Conservation (phyloP, 305 asterid species). For the Rubia balearica region DNA sequence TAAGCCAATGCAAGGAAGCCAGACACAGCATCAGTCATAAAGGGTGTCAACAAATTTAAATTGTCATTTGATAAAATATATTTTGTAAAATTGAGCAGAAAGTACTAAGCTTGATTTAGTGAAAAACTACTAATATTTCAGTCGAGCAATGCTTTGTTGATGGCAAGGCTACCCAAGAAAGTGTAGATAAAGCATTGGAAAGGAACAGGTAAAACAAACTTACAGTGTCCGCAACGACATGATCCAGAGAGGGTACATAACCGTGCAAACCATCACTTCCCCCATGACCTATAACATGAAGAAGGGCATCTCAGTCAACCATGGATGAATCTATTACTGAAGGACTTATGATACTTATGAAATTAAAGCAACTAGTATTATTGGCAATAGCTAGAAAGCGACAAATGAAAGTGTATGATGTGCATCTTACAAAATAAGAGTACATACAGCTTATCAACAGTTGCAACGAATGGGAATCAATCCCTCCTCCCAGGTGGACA, state of each 20-base stretch:
- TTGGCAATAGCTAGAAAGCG: background rate
- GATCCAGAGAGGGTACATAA: conserved; percentile 93
- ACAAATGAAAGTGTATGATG: background rate
- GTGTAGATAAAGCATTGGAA: background rate
- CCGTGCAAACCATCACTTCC: conserved; percentile 99
- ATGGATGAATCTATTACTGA: background rate
- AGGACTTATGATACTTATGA: background rate
- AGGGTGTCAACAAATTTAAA: background rate
- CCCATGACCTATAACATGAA: conserved; percentile 46
- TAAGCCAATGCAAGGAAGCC: background rate
- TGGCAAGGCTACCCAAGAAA: background rate
- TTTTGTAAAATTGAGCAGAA: background rate
- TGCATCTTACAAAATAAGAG: background rate
- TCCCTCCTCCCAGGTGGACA: background rate
- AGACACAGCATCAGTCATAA: background rate
- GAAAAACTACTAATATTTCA: background rate
- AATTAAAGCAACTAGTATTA: background rate
- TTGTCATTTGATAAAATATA: background rate
- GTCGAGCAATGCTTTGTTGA: background rate
- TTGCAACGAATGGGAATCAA: background rate
- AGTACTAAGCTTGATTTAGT: background rate
- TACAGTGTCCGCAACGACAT: conserved; percentile 95
- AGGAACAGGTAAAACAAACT: conserved; percentile 21
- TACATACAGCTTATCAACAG: background rate
- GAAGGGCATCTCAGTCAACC: conserved; percentile 12